Percentiles rank a stretch among this genome's conserved stretches.
Evolutionary conservation across 805 yeast species (phyloP).

Genomic region (Metschnikowia gelsemii): DNA sequence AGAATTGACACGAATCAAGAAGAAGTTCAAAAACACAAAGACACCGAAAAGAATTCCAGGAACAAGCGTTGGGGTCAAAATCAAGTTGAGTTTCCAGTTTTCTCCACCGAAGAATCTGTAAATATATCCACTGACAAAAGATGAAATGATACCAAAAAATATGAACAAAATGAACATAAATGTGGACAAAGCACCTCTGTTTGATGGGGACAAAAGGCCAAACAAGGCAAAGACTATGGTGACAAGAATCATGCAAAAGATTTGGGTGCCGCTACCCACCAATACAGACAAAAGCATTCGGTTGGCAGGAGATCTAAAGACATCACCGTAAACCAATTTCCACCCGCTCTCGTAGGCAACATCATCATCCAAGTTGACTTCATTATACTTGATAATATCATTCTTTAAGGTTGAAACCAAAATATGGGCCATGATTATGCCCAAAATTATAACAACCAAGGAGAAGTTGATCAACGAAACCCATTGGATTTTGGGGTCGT

Average conservation of each 20-base stretch:
- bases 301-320: constrained; percentile 78
- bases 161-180: constrained; percentile 85
- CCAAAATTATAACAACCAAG: constrained; percentile 71
- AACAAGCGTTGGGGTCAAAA: constrained; percentile 77
- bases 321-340: constrained; percentile 95
- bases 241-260: constrained; percentile 69
- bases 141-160: constrained; percentile 75
- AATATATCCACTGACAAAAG: constrained; percentile 80
- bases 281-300: constrained; percentile 73
- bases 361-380: constrained; percentile 81
- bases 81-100: constrained; percentile 82
- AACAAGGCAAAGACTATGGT: constrained; percentile 81
- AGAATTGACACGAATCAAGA: constrained; percentile 71
- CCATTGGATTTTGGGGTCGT: constrained; percentile 95
- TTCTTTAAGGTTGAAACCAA: constrained; percentile 74
- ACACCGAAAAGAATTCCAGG: constrained; percentile 73
- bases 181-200: constrained; percentile 90
- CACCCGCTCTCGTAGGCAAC: constrained; percentile 93
- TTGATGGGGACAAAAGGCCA: constrained; percentile 90
- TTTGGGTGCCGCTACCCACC: constrained; percentile 85
- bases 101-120: constrained; percentile 92
- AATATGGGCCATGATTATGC: constrained; percentile 75
- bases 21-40: constrained; percentile 74
- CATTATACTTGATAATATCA: constrained; percentile 87
- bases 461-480: constrained; percentile 87